A percentile compares a stretch with the other conserved stretches of the same genome.
Evolutionary conservation across 192 early-diverging fungal species (phyloP).

Genomic region (Linnemannia zychae): DNA sequence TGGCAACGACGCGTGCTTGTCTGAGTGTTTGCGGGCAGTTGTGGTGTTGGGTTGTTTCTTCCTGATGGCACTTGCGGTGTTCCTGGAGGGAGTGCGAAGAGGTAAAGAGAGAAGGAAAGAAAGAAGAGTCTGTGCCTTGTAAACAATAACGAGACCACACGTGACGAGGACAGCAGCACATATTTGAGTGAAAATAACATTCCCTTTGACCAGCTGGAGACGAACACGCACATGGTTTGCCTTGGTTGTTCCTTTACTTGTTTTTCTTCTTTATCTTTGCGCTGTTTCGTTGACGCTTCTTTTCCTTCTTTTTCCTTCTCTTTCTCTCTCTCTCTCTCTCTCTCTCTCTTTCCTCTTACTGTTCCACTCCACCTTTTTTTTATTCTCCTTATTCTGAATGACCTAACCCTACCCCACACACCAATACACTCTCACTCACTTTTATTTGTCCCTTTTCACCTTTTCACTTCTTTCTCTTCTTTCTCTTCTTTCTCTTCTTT

Average conservation of each 20-base stretch:
- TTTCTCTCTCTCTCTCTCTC: background rate
- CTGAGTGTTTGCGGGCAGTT: background rate
- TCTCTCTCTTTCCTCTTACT: background rate
- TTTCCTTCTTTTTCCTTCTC: background rate
- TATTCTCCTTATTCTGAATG: constrained; percentile 32
- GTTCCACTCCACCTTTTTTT: background rate
- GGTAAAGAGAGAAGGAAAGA: too few species aligned
- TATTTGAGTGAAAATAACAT: too few species aligned
- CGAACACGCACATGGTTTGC: background rate
- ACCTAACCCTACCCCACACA: constrained; percentile 19
- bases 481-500: constrained; percentile 7
- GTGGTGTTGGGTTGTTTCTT: too few species aligned
- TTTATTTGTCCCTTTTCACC: background rate
- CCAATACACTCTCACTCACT: background rate
- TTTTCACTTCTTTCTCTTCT: background rate
- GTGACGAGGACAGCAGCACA: too few species aligned
- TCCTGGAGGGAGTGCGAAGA: too few species aligned
- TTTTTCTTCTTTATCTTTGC: background rate
- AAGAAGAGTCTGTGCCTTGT: too few species aligned
- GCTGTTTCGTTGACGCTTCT: background rate
- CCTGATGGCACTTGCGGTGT: too few species aligned
- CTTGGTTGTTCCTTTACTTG: background rate
- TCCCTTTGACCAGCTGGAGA: background rate
- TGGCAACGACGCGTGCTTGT: background rate
- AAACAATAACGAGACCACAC: too few species aligned